These are phyloP conservation scores for Hypoxylon fuscum DNA, from an alignment of 495 filamentous ascomycete genomes.

Conservation along the genomic window DNA sequence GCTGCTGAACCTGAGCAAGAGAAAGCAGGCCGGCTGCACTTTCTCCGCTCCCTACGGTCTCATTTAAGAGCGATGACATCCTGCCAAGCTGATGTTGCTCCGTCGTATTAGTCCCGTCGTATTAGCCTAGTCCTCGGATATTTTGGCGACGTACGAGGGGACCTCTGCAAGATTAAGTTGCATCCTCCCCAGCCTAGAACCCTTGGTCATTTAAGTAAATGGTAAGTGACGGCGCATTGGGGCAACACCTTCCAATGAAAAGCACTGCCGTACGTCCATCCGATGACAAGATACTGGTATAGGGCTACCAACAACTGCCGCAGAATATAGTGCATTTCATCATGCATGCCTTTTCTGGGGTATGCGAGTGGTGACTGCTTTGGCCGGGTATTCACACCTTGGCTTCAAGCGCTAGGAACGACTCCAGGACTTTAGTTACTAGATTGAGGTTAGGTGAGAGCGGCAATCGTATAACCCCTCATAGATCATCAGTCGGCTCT, in stretches of 20 bases:
- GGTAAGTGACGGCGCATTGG: background rate
- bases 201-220: background rate
- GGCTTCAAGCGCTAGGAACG: no score
- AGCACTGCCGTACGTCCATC: conserved; percentile 1
- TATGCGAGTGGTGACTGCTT: background rate
- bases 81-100: background rate
- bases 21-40: background rate
- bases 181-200: conserved; percentile 2
- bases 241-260: conserved; percentile 13
- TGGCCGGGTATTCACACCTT: conserved; percentile 19
- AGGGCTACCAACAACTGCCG: conserved; percentile 3
- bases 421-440: no score
- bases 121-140: conserved; percentile 12
- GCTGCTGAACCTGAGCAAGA: background rate
- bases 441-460: no score
- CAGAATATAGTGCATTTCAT: background rate
- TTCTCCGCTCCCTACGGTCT: background rate
- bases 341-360: conserved; percentile 5
- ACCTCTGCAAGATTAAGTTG: background rate
- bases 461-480: no score
- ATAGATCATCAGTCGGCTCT: no score
- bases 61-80: conserved; percentile 11
- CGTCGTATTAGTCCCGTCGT: background rate
- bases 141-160: background rate
- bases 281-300: conserved; percentile 17